Evolutionary conservation across 2,329 filamentous ascomycete genomes (phyloP).

Genomic region (Chaetomiaceae sp.): DNA sequence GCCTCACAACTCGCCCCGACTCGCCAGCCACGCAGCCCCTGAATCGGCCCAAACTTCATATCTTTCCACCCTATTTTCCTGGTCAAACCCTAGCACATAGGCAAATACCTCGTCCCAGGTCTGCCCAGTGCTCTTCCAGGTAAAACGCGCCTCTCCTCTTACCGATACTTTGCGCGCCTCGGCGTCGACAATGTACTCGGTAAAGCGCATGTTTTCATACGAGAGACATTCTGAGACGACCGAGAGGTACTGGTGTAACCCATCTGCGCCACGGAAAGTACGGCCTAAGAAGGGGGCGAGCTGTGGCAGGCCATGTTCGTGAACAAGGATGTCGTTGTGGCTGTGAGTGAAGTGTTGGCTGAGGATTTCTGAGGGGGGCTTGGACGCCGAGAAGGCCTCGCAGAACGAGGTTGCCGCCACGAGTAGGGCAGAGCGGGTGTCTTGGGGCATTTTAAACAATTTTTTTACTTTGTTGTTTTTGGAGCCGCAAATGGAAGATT

Average conservation of each 20-base stretch:
- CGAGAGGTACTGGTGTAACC: slow-evolving; percentile 31
- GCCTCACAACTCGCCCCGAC: slow-evolving; percentile 45
- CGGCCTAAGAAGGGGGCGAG: slow-evolving; percentile 36
- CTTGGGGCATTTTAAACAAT: not conserved
- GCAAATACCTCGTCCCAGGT: slow-evolving; percentile 36
- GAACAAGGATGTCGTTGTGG: slow-evolving; percentile 23
- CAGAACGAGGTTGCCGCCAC: slow-evolving; percentile 33
- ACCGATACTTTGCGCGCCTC: slow-evolving; percentile 29
- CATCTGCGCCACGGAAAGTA: slow-evolving; percentile 30
- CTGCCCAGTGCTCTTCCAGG: slow-evolving; percentile 31
- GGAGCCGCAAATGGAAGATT: no score
- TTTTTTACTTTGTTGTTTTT: not conserved
- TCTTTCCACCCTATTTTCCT: slow-evolving; percentile 25
- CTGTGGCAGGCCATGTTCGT: slow-evolving; percentile 34
- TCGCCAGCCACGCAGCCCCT: slow-evolving; percentile 43
- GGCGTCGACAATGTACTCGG: slow-evolving; percentile 28
- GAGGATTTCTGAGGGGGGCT: slow-evolving; percentile 27
- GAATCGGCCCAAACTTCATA: slow-evolving; percentile 39
- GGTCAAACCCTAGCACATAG: slow-evolving; percentile 33
- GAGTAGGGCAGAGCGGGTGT: slow-evolving; percentile 29
- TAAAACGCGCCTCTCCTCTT: slow-evolving; percentile 32
- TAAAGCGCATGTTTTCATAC: slow-evolving; percentile 33
- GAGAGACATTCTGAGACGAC: slow-evolving; percentile 25
- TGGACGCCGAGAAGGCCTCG: slow-evolving; percentile 30
- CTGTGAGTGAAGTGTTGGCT: slow-evolving; percentile 28